These are phyloP conservation scores for Oligophagozyma castellii DNA, from an alignment of 1,139 yeast species.

Conservation along the genomic window DNA sequence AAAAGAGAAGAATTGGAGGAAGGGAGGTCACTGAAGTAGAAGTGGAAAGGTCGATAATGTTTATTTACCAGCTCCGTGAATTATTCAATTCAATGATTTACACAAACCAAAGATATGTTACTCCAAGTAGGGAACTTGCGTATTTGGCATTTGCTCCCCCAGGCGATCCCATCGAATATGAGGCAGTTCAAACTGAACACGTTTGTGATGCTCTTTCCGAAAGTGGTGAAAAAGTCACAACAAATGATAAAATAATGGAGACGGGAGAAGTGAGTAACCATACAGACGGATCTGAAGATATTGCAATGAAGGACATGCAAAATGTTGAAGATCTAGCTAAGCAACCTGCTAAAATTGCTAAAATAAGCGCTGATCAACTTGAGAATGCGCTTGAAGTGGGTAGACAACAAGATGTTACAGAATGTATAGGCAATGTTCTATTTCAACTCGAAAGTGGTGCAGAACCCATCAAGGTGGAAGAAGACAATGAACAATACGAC, in stretches of 20 bases:
- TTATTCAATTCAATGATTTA: slow-evolving; percentile 59
- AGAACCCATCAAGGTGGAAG: slow-evolving; percentile 49
- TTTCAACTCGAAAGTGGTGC: slow-evolving; percentile 87
- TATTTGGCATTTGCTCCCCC: slow-evolving; percentile 77
- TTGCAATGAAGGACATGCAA: slow-evolving; percentile 9
- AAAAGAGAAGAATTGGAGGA: slow-evolving; percentile 68
- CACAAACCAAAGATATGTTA: slow-evolving; percentile 49
- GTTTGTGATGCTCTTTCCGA: slow-evolving; percentile 2
- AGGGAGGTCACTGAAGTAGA: slow-evolving; percentile 61
- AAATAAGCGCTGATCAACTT: slow-evolving; percentile 48
- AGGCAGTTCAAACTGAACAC: slow-evolving; percentile 5
- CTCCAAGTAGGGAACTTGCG: slow-evolving; percentile 76
- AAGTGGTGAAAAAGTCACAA: slow-evolving; percentile 1
- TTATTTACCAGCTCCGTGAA: slow-evolving; percentile 55
- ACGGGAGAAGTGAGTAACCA: background rate
- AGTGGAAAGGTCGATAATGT: slow-evolving; percentile 68
- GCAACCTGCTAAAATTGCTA: slow-evolving; percentile 21
- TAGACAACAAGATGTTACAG: slow-evolving; percentile 94
- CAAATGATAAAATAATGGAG: slow-evolving; percentile 6
- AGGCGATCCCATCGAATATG: slow-evolving; percentile 50
- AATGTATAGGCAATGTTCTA: slow-evolving; percentile 90
- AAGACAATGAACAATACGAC: slow-evolving; percentile 74
- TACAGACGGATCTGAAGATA: slow-evolving; percentile 4
- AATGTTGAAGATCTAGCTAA: slow-evolving; percentile 6
- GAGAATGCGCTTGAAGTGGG: slow-evolving; percentile 69